A percentile compares a stretch with the other conserved stretches of the same genome.
phyloP scores from a whole-genome alignment of 257 asterid genomes.

The Primulina eburnea region DNA sequence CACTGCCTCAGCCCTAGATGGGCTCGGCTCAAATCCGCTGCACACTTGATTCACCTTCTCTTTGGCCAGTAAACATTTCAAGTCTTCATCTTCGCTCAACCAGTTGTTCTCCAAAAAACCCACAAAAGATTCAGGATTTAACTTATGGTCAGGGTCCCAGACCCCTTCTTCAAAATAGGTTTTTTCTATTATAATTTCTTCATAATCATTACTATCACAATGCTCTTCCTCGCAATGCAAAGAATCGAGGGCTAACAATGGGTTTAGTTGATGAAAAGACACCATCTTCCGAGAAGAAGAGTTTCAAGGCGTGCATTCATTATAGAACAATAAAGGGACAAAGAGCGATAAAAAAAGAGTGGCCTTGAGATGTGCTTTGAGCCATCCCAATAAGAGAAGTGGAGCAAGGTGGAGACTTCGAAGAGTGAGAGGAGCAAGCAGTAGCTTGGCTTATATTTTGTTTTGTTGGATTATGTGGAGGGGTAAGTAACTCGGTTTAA shows the following conservation, averaged over 20 bases:
- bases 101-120: constrained; percentile 31
- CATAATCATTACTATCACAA: constrained; percentile 22
- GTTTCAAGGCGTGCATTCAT: constrained; percentile 24
- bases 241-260: constrained; percentile 32
- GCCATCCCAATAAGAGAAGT: constrained; percentile 33
- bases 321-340: constrained; percentile 31
- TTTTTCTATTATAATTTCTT: constrained; percentile 14
- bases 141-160: constrained; percentile 11
- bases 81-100: constrained; percentile 47
- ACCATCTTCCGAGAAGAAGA: constrained; percentile 41
- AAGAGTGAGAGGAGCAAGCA: background rate
- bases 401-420: background rate
- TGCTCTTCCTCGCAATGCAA: constrained; percentile 49
- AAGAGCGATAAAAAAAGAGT: constrained; percentile 23
- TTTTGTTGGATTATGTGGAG: too few relatives aligned
- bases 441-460: too few relatives aligned
- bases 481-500: too few relatives aligned
- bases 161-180: constrained; percentile 12
- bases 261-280: constrained; percentile 36
- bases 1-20: constrained; percentile 50
- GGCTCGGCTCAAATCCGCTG: constrained; percentile 22
- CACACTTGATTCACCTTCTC: constrained; percentile 36
- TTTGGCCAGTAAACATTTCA: constrained; percentile 38
- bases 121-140: constrained; percentile 16
- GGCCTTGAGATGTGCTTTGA: constrained; percentile 27